A percentile compares a stretch with the other conserved stretches of the same genome.
phyloP scores from a whole-genome alignment of 306 rosid genomes.

The Cicer yamashitae region DNA sequence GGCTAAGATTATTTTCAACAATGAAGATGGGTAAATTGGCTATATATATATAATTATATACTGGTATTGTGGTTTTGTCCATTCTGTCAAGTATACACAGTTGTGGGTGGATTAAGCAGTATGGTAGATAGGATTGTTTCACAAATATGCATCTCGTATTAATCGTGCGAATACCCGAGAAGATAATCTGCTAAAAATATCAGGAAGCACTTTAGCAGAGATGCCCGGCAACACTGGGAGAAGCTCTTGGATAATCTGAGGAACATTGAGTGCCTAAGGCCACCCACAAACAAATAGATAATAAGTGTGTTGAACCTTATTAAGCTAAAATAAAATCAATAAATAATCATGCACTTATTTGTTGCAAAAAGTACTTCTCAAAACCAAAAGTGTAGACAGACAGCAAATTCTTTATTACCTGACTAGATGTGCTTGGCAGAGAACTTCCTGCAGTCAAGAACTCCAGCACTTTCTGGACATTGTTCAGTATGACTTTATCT shows the following conservation, averaged over 20 bases:
- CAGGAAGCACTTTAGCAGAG: constrained; percentile 83
- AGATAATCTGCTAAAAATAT: constrained; percentile 76
- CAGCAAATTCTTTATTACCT: constrained; percentile 60
- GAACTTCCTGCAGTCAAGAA: constrained; percentile 93
- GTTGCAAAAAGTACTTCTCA: constrained; percentile 16
- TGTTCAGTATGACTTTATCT: constrained; percentile 88
- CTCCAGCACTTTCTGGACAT: constrained; percentile 81
- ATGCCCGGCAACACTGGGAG: constrained; percentile 89
- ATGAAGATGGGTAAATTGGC: constrained; percentile 23
- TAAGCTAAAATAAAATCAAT: constrained; percentile 6
- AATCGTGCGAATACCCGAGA: constrained; percentile 90
- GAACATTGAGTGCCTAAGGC: constrained; percentile 61
- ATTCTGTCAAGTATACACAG: constrained; percentile 48
- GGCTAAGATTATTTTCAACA: background rate
- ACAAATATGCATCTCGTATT: constrained; percentile 82
- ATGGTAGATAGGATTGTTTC: constrained; percentile 15
- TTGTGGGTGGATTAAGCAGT: constrained; percentile 42
- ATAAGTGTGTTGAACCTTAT: constrained; percentile 22
- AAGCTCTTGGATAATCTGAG: constrained; percentile 75
- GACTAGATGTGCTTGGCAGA: constrained; percentile 59
- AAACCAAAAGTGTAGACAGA: background rate
- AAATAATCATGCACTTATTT: background rate
- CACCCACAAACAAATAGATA: constrained; percentile 40
- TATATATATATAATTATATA: constrained; percentile 17
- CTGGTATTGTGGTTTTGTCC: constrained; percentile 33